These are phyloP conservation scores for Ophiostoma ulmi DNA, from an alignment of 2,329 filamentous ascomycete genomes.

Conservation along the genomic window DNA sequence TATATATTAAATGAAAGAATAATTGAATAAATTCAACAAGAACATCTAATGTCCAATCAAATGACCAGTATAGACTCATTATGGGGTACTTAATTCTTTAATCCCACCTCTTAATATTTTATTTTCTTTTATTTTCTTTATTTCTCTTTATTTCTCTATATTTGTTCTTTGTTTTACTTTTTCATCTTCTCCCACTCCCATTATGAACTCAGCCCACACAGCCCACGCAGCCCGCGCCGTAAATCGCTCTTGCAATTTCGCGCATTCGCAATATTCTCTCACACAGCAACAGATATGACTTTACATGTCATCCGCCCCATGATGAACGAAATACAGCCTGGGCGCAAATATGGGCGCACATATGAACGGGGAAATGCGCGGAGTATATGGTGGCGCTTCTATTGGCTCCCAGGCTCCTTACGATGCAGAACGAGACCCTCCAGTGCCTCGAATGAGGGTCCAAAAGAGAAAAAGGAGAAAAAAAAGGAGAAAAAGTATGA, in stretches of 20 bases:
- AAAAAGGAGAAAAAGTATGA: background rate
- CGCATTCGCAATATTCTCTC: background rate
- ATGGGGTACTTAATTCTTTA: background rate
- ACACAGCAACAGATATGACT: background rate
- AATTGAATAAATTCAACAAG: background rate
- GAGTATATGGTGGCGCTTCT: conserved; percentile 8
- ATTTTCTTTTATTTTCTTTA: background rate
- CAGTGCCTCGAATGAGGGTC: conserved; percentile 9
- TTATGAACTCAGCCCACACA: background rate
- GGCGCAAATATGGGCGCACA: conserved; percentile 1
- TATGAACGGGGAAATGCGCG: conserved; percentile 3
- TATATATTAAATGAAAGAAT: conserved; percentile 7
- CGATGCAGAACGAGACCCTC: conserved; percentile 8
- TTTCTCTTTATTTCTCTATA: background rate
- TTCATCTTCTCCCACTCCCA: background rate
- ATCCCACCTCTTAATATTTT: too few species aligned
- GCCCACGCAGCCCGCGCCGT: background rate
- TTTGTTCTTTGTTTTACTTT: background rate
- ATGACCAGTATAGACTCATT: background rate
- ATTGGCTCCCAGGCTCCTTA: background rate
- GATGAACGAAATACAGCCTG: background rate
- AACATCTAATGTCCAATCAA: background rate
- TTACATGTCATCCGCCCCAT: background rate
- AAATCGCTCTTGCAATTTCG: conserved; percentile 12
- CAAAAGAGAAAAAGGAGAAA: background rate